phyloP scores from a whole-genome alignment of 2,329 filamentous ascomycete genomes.

The Knoxdaviesia proteae region DNA sequence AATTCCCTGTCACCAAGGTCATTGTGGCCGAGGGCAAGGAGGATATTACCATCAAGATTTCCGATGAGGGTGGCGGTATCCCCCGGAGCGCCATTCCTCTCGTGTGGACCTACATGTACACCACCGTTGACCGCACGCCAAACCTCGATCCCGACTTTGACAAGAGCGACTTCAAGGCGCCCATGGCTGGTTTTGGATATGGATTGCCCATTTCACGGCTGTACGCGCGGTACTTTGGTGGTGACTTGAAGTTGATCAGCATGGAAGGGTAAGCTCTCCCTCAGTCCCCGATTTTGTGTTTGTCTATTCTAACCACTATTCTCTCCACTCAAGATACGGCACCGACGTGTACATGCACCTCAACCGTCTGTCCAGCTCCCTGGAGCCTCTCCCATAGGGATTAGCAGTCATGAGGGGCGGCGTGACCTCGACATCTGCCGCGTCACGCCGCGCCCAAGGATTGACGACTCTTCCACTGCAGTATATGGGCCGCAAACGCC shows the following conservation, averaged over 20 bases:
- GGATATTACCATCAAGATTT: conserved; percentile 97
- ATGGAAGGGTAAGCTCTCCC: conserved; percentile 73
- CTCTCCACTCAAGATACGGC: conserved; percentile 47
- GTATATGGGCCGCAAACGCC: conserved; percentile 42
- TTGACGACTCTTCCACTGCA: conserved; percentile 40
- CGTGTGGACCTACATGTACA: conserved; percentile 99
- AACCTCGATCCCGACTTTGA: conserved; percentile 94
- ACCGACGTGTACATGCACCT: conserved; percentile 97
- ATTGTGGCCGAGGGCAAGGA: conserved; percentile 96
- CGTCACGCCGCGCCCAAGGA: conserved; percentile 32
- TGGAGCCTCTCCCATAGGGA: conserved; percentile 89
- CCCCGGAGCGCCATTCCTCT: conserved; percentile 81
- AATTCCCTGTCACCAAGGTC: conserved; percentile 91
- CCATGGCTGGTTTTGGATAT: conserved; percentile 98
- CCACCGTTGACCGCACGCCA: conserved; percentile 88
- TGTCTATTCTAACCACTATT: not conserved
- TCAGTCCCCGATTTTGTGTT: not conserved
- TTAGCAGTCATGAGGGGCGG: conserved; percentile 68
- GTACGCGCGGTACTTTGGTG: conserved; percentile 93
- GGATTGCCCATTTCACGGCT: conserved; percentile 82
- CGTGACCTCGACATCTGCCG: conserved; percentile 6
- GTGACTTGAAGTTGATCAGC: conserved; percentile 90
- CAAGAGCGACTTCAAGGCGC: conserved; percentile 97
- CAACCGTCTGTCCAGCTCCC: conserved; percentile 85
- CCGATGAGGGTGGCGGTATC: conserved; percentile 90